phyloP scores from a whole-genome alignment of 2,329 filamentous ascomycete genomes.

The Chaetomiaceae sp. region DNA sequence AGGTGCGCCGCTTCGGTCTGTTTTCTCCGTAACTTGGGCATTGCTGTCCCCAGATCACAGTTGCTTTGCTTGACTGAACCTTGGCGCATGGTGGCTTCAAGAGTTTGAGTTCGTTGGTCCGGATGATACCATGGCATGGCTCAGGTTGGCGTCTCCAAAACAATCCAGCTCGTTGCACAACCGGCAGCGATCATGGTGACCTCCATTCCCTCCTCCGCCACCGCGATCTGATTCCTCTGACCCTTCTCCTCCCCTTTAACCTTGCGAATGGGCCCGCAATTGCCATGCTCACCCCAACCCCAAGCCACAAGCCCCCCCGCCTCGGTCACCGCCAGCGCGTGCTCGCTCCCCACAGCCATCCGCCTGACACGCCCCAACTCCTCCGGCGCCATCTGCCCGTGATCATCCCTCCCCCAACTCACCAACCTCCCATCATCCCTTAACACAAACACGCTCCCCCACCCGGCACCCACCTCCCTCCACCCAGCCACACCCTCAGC shows the following conservation, averaged over 20 bases:
- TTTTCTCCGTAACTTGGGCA: conserved; percentile 24
- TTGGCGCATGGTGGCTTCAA: neutral
- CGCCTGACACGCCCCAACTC: conserved; percentile 51
- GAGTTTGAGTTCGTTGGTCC: neutral
- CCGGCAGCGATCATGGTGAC: conserved; percentile 69
- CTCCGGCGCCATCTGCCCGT: conserved; percentile 68
- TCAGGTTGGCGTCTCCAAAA: conserved; percentile 32
- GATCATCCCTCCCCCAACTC: conserved; percentile 80
- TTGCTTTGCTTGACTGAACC: neutral
- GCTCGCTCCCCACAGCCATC: conserved; percentile 85
- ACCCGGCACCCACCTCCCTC: conserved; percentile 68
- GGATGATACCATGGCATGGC: neutral
- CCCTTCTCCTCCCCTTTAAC: conserved; percentile 64
- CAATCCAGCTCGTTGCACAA: conserved; percentile 83
- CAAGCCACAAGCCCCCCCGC: conserved; percentile 68
- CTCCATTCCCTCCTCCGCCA: conserved; percentile 44
- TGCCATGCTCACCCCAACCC: conserved; percentile 98
- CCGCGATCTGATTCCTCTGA: conserved; percentile 60
- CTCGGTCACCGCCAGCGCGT: conserved; percentile 66
- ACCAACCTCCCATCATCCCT: conserved; percentile 52
- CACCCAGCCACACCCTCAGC: conserved; percentile 43
- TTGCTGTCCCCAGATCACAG: neutral
- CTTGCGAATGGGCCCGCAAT: conserved; percentile 68
- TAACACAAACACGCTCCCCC: conserved; percentile 74
- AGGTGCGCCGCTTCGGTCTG: conserved; percentile 31